Evolutionary conservation across 495 filamentous ascomycete species (phyloP), one percentile per base, ranked within the genome.

Genomic region (Tirmania nivea): DNA sequence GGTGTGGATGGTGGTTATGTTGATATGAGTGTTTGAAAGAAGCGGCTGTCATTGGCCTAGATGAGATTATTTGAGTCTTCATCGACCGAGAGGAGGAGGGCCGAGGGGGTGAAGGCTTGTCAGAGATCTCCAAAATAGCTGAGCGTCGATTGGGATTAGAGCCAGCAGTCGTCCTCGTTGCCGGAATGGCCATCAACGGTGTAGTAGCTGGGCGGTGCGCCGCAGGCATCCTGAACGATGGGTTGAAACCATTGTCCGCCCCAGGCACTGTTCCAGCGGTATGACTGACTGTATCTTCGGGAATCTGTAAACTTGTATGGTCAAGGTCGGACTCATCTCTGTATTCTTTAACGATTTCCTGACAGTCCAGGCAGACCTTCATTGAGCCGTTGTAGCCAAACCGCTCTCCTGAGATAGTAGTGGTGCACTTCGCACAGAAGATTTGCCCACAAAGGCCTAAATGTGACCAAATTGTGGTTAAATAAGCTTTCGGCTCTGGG

Each of bases 361-460:
- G 79, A 63, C 92, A 99, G n/a, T 84, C 80, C 60, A 88, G 94
- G 68, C 92, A 99, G 34, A 96, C 86, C 57, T 92, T 74, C 50
- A 99, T 73, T 31, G 79, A 82, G 2, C 86, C 82, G 51, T 79
- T 76, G 53, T 94, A 84, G n/a, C 86, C 86, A 66, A 96, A 95
- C 34, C 78, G 75, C 52, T 80, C 75, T 4, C 89, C 90, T 12
- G 86, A 77, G 21, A 99, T 83, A 12, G 87, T 75, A 39, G 83
- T 80, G 3, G 92, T 99, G 67, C 92, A 99, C 66, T 93, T 94
- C 1, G 85, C 84, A 67, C 95, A 90, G 63, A 96, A 96, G 39
- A 99, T 99, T 63, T 94, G 92, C 34, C 92, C 92, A 64, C 92
- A 80, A 81, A 49, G 74, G 74, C 49, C 69, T 71, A 65, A 16